These are phyloP conservation scores for Bolboschoenoplectus hybrid DNA, from an alignment of 202 grass and related monocot genomes.

Conservation along the genomic window DNA sequence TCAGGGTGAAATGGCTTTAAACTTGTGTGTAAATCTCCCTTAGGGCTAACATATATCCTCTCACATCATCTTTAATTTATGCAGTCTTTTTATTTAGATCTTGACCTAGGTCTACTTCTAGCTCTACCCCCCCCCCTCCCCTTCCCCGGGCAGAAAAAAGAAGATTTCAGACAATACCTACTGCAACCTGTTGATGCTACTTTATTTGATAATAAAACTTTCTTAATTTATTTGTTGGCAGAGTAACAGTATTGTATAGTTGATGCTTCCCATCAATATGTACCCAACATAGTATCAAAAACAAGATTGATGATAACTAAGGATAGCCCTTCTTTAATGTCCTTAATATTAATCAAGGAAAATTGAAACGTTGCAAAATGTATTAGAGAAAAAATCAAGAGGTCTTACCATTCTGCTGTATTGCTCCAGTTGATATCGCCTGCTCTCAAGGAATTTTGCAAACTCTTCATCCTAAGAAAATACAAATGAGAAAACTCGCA, in stretches of 20 bases:
- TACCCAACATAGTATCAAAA: background rate
- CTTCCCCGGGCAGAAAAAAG: background rate
- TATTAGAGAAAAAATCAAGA: background rate
- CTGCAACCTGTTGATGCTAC: background rate
- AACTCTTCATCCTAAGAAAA: slow-evolving; percentile 77
- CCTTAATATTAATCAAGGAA: slow-evolving; percentile 34
- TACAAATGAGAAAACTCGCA: slow-evolving; percentile 24
- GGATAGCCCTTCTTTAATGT: slow-evolving; percentile 5
- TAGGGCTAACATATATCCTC: background rate
- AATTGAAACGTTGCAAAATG: slow-evolving; percentile 8
- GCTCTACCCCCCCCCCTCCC: background rate
- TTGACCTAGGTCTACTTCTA: background rate
- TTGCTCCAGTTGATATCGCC: slow-evolving; percentile 47
- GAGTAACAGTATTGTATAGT: background rate
- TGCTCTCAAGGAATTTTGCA: slow-evolving; percentile 64
- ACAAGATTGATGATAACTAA: slow-evolving; percentile 16
- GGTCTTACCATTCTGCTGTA: slow-evolving; percentile 60
- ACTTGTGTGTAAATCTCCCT: slow-evolving; percentile 12
- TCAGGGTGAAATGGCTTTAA: background rate
- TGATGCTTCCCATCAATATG: background rate
- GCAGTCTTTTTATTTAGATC: background rate
- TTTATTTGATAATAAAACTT: background rate
- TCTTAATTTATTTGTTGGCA: slow-evolving; percentile 11
- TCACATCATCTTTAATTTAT: background rate
- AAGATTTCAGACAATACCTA: background rate